phyloP scores from a whole-genome alignment of 257 asterid species.

The Solanum pinnatisectum region DNA sequence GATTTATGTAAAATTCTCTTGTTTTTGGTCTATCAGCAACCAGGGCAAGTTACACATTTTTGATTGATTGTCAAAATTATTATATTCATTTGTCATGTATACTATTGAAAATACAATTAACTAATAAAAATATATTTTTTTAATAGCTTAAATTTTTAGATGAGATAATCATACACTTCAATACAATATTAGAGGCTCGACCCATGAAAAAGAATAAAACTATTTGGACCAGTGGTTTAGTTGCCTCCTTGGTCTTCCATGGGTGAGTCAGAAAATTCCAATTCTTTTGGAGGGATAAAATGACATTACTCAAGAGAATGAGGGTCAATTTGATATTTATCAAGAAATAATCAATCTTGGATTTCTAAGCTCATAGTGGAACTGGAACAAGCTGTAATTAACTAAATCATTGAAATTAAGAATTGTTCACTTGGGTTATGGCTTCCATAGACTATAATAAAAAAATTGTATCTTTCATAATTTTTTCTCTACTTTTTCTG shows the following conservation, averaged over 20 bases:
- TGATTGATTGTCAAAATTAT: no score
- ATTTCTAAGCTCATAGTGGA: not conserved
- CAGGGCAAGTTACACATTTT: not conserved
- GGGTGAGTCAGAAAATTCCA: not conserved
- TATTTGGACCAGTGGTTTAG: no score
- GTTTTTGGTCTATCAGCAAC: no score
- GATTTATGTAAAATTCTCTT: no score
- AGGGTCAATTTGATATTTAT: not conserved
- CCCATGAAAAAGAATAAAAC: no score
- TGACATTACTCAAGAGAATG: not conserved
- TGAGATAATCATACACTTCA: no score
- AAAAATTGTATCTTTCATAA: not conserved
- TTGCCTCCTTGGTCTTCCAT: no score
- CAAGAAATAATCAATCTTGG: not conserved
- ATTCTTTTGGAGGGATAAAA: not conserved
- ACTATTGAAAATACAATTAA: no score
- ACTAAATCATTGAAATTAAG: not conserved
- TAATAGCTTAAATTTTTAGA: no score
- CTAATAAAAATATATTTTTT: no score
- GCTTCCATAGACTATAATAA: not conserved
- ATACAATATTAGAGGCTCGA: no score
- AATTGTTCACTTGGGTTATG: not conserved
- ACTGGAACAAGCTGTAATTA: not conserved
- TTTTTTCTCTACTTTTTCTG: conserved; percentile 18
- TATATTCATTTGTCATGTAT: no score